A percentile compares a stretch with the other conserved stretches of the same genome.
phyloP scores from a whole-genome alignment of 495 filamentous ascomycete species.

The Elasticomyces elasticus region DNA sequence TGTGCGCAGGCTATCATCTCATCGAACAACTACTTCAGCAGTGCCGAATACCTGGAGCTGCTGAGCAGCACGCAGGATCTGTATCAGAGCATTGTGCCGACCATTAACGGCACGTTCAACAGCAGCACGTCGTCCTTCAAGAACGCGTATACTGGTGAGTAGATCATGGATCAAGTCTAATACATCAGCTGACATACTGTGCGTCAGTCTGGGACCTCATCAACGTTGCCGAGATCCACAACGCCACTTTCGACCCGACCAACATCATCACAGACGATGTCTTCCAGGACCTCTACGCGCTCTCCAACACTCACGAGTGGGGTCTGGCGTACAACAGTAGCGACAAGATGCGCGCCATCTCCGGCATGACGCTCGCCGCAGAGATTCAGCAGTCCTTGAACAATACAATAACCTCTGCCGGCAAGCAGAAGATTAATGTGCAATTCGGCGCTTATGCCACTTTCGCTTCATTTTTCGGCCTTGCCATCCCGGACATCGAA shows the following conservation, averaged over 20 bases:
- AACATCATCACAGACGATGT: conserved; percentile 42
- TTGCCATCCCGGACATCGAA: conserved; percentile 32
- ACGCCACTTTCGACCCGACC: conserved; percentile 44
- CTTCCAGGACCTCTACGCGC: conserved; percentile 47
- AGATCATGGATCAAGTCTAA: background rate
- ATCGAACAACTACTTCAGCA: conserved; percentile 63
- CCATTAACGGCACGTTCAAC: conserved; percentile 51
- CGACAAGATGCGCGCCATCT: conserved; percentile 52
- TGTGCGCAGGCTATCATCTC: conserved; percentile 55
- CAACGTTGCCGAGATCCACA: conserved; percentile 65
- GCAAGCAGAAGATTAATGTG: conserved; percentile 45
- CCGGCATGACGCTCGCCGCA: conserved; percentile 54
- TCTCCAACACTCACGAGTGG: conserved; percentile 58
- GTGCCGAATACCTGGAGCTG: conserved; percentile 45
- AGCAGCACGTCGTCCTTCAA: conserved; percentile 48
- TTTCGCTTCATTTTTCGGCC: conserved; percentile 65
- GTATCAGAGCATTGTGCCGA: conserved; percentile 52
- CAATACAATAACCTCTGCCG: conserved; percentile 37
- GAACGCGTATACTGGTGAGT: conserved; percentile 58
- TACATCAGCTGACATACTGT: background rate
- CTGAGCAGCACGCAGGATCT: conserved; percentile 48
- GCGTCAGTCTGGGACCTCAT: conserved; percentile 58
- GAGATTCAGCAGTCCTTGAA: conserved; percentile 50
- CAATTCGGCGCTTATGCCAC: conserved; percentile 62
- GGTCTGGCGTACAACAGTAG: conserved; percentile 52